A percentile compares a stretch with the other conserved stretches of the same genome.
phyloP scores from a whole-genome alignment of 768 basidiomycete species.

The Lyophyllum atratum region DNA sequence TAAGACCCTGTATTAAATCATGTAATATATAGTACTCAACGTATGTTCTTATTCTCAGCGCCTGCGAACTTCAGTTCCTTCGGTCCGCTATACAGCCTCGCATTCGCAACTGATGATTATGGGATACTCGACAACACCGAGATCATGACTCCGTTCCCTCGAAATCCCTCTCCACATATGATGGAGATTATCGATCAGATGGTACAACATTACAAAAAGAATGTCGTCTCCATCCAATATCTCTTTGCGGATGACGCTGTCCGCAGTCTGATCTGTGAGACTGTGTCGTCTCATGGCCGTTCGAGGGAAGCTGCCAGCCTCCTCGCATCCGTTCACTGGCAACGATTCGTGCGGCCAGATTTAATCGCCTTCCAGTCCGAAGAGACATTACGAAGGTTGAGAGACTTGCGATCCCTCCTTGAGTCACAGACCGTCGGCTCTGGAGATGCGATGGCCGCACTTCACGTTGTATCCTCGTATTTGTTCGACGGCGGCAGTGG shows the following conservation, averaged over 20 bases:
- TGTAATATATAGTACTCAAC: constrained; percentile 73
- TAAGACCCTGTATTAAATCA: constrained; percentile 75
- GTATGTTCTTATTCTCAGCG: constrained; percentile 20
- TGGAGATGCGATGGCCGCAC: constrained; percentile 78
- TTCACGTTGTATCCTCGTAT: constrained; percentile 75
- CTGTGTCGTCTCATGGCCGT: constrained; percentile 46
- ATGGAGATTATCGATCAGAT: constrained; percentile 28
- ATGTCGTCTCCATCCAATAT: constrained; percentile 71
- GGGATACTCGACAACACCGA: not conserved
- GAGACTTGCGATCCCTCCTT: constrained; percentile 25
- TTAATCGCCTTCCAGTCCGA: constrained; percentile 24
- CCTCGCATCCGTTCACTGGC: constrained; percentile 60
- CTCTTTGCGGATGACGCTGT: constrained; percentile 58
- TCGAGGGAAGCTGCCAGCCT: constrained; percentile 63
- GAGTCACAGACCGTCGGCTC: constrained; percentile 35
- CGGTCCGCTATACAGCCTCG: constrained; percentile 22
- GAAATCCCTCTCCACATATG: constrained; percentile 18
- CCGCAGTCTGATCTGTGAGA: constrained; percentile 47
- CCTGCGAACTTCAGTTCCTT: constrained; percentile 31
- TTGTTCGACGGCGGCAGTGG: constrained; percentile 79
- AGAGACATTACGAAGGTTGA: constrained; percentile 25
- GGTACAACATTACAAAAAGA: constrained; percentile 52
- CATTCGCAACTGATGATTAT: not conserved
- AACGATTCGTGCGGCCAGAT: constrained; percentile 22
- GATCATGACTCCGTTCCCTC: not conserved